Evolutionary conservation across 2,329 filamentous ascomycete genomes (phyloP).

Genomic region (Chrysosphaeria jannelii): DNA sequence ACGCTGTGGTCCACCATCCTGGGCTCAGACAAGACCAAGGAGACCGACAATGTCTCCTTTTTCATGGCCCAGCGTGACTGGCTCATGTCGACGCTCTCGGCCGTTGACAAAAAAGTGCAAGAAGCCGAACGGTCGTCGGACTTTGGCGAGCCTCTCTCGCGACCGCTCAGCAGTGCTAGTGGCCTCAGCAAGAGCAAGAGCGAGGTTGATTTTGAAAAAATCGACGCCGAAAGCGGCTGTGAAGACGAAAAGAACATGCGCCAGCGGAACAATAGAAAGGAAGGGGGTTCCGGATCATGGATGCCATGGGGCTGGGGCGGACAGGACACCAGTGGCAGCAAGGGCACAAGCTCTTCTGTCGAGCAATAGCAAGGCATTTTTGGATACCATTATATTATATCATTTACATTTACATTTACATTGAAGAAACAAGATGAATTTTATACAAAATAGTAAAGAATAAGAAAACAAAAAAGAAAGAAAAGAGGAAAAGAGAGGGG

Average conservation of each 20-base stretch:
- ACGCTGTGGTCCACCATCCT: too few species aligned
- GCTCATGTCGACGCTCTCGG: slow-evolving; percentile 41
- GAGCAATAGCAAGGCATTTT: too few species aligned
- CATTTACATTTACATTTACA: slow-evolving; percentile 1
- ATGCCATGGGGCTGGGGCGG: slow-evolving; percentile 17
- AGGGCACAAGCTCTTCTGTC: slow-evolving; percentile 11
- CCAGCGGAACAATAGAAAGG: slow-evolving; percentile 1
- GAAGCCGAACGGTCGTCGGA: background rate
- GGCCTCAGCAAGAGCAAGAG: slow-evolving; percentile 53
- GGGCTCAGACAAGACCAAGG: too few species aligned
- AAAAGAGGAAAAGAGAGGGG: too few species aligned
- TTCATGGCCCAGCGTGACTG: slow-evolving; percentile 53
- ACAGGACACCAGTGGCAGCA: slow-evolving; percentile 7
- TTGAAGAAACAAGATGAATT: background rate
- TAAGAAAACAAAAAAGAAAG: too few species aligned
- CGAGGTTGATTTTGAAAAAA: slow-evolving; percentile 71
- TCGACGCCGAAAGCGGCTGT: slow-evolving; percentile 35
- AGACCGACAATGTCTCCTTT: slow-evolving; percentile 43
- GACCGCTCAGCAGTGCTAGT: slow-evolving; percentile 23
- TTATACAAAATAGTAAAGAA: too few species aligned
- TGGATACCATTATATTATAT: background rate
- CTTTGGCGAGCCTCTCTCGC: slow-evolving; percentile 2
- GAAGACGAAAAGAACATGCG: slow-evolving; percentile 14
- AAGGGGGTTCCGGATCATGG: slow-evolving; percentile 11
- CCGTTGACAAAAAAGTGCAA: slow-evolving; percentile 46